Percentiles rank a stretch among this genome's conserved stretches.
Evolutionary conservation across 1,139 yeast genomes (phyloP).

Genomic region (Protomyces inouyei): DNA sequence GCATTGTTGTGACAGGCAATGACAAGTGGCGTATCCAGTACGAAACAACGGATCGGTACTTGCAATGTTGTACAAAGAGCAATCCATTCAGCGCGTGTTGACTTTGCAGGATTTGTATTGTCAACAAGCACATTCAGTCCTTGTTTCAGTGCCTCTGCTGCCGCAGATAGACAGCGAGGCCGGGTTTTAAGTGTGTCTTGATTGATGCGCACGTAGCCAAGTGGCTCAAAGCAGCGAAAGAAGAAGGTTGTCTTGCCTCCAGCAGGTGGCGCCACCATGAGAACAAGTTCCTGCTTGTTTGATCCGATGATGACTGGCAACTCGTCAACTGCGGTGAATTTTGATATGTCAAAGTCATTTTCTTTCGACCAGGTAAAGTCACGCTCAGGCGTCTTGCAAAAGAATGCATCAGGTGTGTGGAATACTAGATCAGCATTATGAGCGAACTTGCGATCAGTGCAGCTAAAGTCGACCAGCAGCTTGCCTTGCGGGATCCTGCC

Average conservation of each 20-base stretch:
- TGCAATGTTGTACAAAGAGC: not conserved
- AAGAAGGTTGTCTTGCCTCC: constrained; percentile 26
- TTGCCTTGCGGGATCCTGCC: constrained; percentile 59
- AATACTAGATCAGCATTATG: constrained; percentile 51
- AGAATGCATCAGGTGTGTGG: constrained; percentile 63
- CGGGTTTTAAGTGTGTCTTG: constrained; percentile 28
- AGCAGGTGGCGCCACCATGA: constrained; percentile 28
- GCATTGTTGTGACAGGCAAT: constrained; percentile 27
- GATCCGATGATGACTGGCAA: not conserved
- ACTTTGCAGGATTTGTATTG: constrained; percentile 24
- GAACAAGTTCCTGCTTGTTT: constrained; percentile 17
- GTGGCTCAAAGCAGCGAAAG: constrained; percentile 12
- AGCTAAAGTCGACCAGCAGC: constrained; percentile 49
- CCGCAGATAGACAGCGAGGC: constrained; percentile 16
- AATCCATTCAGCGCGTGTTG: constrained; percentile 25
- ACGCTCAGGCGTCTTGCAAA: constrained; percentile 23
- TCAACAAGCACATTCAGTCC: constrained; percentile 27
- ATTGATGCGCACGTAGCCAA: constrained; percentile 25
- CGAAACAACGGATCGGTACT: constrained; percentile 2
- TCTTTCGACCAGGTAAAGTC: not conserved
- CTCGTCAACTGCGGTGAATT: not conserved
- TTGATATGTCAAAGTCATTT: constrained; percentile 19
- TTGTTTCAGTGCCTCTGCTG: constrained; percentile 5
- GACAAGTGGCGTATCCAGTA: constrained; percentile 1
- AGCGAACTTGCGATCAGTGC: constrained; percentile 70